Evolutionary conservation across 2,329 filamentous ascomycete species (phyloP), one percentile per base, ranked within the genome.

Genomic region (Epichloe scottii): DNA sequence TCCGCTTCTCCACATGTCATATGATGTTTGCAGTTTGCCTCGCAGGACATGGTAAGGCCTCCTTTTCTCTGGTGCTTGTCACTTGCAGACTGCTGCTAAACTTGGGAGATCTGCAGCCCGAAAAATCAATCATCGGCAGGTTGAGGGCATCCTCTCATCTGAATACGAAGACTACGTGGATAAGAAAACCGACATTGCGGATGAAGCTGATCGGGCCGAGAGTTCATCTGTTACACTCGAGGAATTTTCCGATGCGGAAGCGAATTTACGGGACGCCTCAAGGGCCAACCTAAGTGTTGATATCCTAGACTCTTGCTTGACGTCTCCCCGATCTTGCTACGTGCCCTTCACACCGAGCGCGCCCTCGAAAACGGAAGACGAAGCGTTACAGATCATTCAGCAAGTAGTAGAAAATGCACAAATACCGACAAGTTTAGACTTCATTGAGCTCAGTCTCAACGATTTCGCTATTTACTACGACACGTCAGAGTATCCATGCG

Each of bases 401-500:
- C 21, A 17, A 23, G 17, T 19, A 17, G 4, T 37, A 5, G 3
- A 41, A 26, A n/a, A 44, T 15, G 12, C 30, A 33, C 23, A 30
- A 39, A 35, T 26, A 11, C 45, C 2, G 19, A 21, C 40, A 11
- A 4, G 19, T 17, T 15, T 0, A 63, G 46, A 62, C 3, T 72
- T 67, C 19, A 53, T 70, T 6, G 77, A 81, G 46, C 69, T 82
- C 12, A 66, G 75, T 4, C 64, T 86, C 0, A 67, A 80, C 10
- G 62, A 78, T 2, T 86, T 86, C 58, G 69, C 70, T 2, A 66
- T 85, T 1, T 86, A 85, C 58, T 63, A 71, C 23, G 59, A 73
- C 44, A 55, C 57, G 0, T 23, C 42, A 0, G 30, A 54, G 0
- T 69, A 72, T 49, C 64, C 66, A 0, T 60, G 66, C 46, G 79